Evolutionary conservation across 768 basidiomycete genomes (phyloP).

Genomic region (Exsudoporus frostii): DNA sequence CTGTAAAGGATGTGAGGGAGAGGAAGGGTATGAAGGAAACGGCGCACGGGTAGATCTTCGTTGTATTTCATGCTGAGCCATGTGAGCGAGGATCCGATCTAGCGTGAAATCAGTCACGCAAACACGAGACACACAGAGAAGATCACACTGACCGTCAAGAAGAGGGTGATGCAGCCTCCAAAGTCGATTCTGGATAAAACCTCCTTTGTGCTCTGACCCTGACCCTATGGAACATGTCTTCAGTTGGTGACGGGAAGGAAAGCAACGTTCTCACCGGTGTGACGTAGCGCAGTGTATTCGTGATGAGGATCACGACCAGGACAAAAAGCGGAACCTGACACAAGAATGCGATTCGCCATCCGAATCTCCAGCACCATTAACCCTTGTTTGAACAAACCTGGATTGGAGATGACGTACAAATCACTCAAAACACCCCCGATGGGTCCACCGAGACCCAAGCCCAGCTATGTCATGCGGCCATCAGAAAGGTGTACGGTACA

Average conservation of each 20-base stretch:
- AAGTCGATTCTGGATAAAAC: slow-evolving; percentile 80
- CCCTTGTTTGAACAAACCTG: neutral
- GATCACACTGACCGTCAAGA: slow-evolving; percentile 47
- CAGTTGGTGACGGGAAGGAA: neutral
- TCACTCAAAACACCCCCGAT: slow-evolving; percentile 21
- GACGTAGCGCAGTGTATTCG: slow-evolving; percentile 57
- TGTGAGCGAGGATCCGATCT: slow-evolving; percentile 59
- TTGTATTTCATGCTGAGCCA: slow-evolving; percentile 74
- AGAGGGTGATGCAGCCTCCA: slow-evolving; percentile 59
- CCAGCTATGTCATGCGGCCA: slow-evolving; percentile 10
- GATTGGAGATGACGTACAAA: slow-evolving; percentile 5
- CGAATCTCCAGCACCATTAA: slow-evolving; percentile 4
- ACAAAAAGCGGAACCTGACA: slow-evolving; percentile 66
- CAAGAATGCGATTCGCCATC: slow-evolving; percentile 74
- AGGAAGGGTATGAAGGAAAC: neutral
- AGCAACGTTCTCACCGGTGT: slow-evolving; percentile 49
- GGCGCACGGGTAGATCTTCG: slow-evolving; percentile 55
- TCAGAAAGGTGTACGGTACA: neutral
- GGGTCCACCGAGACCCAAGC: slow-evolving; percentile 24
- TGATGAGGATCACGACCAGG: slow-evolving; percentile 44
- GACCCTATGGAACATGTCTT: slow-evolving; percentile 44
- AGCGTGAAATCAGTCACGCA: neutral
- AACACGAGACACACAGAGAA: neutral
- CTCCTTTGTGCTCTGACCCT: slow-evolving; percentile 58
- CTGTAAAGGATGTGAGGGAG: slow-evolving; percentile 29